Evolutionary conservation across 805 yeast genomes (phyloP), one percentile per base, ranked within the genome.

Genomic region (Jamesozyma gamospora): DNA sequence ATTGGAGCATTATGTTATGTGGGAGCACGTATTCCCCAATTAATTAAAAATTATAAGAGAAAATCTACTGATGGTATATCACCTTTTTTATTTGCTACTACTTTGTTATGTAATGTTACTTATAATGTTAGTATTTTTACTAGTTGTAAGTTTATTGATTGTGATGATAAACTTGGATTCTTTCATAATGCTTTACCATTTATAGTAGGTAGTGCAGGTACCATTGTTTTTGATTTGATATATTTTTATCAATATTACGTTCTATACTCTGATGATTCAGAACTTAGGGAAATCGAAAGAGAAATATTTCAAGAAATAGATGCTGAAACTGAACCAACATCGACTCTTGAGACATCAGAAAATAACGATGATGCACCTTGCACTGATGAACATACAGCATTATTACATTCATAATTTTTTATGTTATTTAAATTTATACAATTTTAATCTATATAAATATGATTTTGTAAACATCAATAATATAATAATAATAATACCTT

Each of bases 41-140:
- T 88, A 37, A 64, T 71, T 54, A 86, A 82, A 57, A 88, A 88
- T 61, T 79, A 75, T 56, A 50, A 65, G 38, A 68, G 95, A 30
- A 82, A 83, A 55, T 83, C 95, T 1, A 92, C 94, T 0, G 79
- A 81, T 27, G 96, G 96, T 2, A 67, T 87, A 2, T 82, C 96
- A 1, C 85, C 94, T 17, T 60, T 82, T 34, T 66, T 87, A 18
- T 88, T 88, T 58, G 74, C 74, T 10, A 75, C 90, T 15, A 94
- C 96, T 1, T 65, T 88, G 33, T 39, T 75, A 18, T 95, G 94
- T 4, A 90, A 90, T 58, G 48, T 78, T 28, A 72, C 86, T 1
- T 88, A 90, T 58, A 75, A 92, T 0, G 49, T 75, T 6, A 82
- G 94, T 6, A 86, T 90, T 21, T 49, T 87, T 32, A 67, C 80